phyloP scores from a whole-genome alignment of 371 early-diverging fungal species.

The Umbelopsis sp. region DNA sequence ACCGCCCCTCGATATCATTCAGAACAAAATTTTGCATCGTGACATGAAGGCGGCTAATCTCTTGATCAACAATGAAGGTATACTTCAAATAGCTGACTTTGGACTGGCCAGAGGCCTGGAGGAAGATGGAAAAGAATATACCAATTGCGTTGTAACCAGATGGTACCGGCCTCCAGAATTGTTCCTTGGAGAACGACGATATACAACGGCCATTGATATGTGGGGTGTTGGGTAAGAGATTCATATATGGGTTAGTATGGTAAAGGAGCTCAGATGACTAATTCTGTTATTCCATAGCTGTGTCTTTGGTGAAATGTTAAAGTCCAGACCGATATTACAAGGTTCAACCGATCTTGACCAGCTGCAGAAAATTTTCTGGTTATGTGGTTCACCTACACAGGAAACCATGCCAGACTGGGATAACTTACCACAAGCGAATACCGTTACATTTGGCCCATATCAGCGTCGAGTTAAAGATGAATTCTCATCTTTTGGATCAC shows the following conservation, averaged over 20 bases:
- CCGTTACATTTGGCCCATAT: constrained; percentile 45
- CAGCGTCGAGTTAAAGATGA: constrained; percentile 59
- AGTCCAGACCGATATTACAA: constrained; percentile 75
- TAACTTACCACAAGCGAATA: constrained; percentile 63
- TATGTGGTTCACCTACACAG: constrained; percentile 83
- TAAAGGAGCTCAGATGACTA: background rate
- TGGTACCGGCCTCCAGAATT: constrained; percentile 99
- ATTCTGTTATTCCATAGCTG: constrained; percentile 51
- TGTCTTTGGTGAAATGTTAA: constrained; percentile 85
- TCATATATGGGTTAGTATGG: background rate
- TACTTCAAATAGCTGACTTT: constrained; percentile 90
- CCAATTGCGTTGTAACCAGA: constrained; percentile 94
- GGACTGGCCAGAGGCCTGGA: constrained; percentile 83
- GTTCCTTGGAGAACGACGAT: constrained; percentile 83
- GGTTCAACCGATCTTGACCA: constrained; percentile 85
- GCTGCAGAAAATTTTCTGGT: constrained; percentile 76
- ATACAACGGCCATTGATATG: constrained; percentile 94
- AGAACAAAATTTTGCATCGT: constrained; percentile 84
- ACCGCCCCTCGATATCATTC: background rate
- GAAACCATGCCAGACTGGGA: constrained; percentile 74
- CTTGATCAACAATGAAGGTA: constrained; percentile 84
- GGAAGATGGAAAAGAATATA: constrained; percentile 71
- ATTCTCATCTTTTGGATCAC: constrained; percentile 51
- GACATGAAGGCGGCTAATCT: constrained; percentile 94
- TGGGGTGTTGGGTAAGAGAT: constrained; percentile 93